Conservation (phyloP, 345 rosid genomes). For the Syzygium aromaticum region DNA sequence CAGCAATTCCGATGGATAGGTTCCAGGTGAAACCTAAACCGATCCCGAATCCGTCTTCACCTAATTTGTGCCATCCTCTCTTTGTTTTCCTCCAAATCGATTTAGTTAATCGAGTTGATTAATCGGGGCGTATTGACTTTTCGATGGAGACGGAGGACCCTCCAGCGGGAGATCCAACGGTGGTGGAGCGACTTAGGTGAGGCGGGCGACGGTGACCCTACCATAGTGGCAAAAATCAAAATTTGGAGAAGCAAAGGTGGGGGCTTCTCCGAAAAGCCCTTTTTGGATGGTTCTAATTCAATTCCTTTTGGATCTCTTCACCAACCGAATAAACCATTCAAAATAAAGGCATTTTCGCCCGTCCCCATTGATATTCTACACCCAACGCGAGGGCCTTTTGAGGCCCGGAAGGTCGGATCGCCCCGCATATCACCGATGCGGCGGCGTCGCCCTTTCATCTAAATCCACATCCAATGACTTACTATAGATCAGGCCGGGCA, state of each 20-base stretch:
- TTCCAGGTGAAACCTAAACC: no score
- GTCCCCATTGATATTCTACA: neutral
- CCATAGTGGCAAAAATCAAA: neutral
- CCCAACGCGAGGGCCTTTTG: neutral
- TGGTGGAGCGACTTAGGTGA: neutral
- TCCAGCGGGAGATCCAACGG: neutral
- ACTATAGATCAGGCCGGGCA: no score
- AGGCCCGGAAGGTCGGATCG: neutral
- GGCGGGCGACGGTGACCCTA: neutral
- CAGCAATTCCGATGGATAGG: no score
- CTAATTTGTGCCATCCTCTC: accelerated
- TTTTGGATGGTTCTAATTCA: neutral
- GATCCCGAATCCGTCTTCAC: no score
- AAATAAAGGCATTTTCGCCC: neutral
- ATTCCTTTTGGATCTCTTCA: neutral
- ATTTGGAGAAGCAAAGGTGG: neutral
- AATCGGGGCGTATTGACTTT: neutral
- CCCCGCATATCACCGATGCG: neutral
- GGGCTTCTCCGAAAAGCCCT: neutral
- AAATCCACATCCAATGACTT: accelerated
- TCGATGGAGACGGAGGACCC: neutral
- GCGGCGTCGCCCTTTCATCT: neutral
- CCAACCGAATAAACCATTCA: neutral
- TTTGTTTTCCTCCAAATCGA: neutral
- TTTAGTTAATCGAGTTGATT: neutral